These are phyloP conservation scores for Aspergillus conjunctus DNA, from an alignment of 495 filamentous ascomycete species.

Conservation along the genomic window DNA sequence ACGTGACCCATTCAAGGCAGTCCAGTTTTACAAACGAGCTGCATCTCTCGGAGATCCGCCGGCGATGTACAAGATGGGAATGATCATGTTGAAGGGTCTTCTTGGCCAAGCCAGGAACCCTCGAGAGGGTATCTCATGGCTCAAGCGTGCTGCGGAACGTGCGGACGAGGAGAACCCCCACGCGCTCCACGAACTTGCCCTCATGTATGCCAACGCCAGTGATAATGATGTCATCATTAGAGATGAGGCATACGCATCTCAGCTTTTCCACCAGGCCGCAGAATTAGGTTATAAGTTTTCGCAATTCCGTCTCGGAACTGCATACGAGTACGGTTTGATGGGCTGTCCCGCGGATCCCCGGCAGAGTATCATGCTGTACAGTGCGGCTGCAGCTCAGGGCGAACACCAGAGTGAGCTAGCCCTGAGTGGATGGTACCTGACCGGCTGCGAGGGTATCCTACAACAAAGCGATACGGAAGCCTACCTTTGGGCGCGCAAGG, in stretches of 20 bases:
- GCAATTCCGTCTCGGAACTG: constrained; percentile 84
- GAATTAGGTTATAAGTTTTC: constrained; percentile 92
- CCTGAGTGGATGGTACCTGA: constrained; percentile 94
- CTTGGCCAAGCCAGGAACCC: constrained; percentile 84
- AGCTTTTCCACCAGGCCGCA: constrained; percentile 84
- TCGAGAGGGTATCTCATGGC: constrained; percentile 83
- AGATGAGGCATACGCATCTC: constrained; percentile 76
- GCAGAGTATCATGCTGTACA: constrained; percentile 89
- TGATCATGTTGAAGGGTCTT: constrained; percentile 92
- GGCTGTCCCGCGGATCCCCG: constrained; percentile 80
- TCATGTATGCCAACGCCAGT: constrained; percentile 76
- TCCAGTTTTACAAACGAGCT: constrained; percentile 96
- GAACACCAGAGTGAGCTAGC: constrained; percentile 95
- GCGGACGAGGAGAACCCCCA: constrained; percentile 92
- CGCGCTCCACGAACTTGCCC: constrained; percentile 87
- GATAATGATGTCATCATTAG: constrained; percentile 70
- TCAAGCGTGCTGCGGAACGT: constrained; percentile 88
- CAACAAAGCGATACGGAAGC: constrained; percentile 94
- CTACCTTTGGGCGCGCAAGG: constrained; percentile 95
- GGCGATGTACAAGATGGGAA: constrained; percentile 98
- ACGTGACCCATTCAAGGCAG: constrained; percentile 87
- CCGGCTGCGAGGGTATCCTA: constrained; percentile 82
- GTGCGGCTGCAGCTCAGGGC: constrained; percentile 84
- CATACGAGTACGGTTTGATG: constrained; percentile 87
- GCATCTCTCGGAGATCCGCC: constrained; percentile 86